A percentile compares a stretch with the other conserved stretches of the same genome.
Evolutionary conservation across 2,329 filamentous ascomycete genomes (phyloP).

Genomic region (Fusarium illudens): DNA sequence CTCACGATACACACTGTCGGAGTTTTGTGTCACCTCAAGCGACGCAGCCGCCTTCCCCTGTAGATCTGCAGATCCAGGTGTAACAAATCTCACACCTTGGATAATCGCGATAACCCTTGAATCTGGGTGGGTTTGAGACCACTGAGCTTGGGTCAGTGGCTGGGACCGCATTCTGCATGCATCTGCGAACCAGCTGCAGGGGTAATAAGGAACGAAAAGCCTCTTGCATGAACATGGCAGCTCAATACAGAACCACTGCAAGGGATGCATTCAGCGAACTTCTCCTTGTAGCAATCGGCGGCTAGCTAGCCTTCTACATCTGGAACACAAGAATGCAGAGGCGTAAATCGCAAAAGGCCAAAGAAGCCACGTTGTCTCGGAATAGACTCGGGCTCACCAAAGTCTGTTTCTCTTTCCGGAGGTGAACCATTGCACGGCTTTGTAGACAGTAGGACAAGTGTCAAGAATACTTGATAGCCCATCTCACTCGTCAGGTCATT

Average conservation of each 20-base stretch:
- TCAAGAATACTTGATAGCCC: background rate
- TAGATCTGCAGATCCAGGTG: no score
- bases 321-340: background rate
- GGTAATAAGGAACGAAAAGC: background rate
- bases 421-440: background rate
- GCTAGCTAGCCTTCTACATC: background rate
- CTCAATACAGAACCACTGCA: background rate
- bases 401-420: background rate
- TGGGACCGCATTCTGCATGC: background rate
- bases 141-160: background rate
- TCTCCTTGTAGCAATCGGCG: background rate
- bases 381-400: background rate
- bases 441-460: background rate
- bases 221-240: background rate
- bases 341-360: background rate
- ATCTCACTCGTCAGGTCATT: background rate
- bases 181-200: background rate
- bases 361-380: background rate
- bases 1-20: background rate
- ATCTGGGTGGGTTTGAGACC: background rate
- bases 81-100: no score
- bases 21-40: background rate
- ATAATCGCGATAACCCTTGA: no score
- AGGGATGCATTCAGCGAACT: background rate
- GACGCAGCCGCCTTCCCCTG: background rate